phyloP scores from a whole-genome alignment of 2,329 filamentous ascomycete species.

The Penicillium sp. region DNA sequence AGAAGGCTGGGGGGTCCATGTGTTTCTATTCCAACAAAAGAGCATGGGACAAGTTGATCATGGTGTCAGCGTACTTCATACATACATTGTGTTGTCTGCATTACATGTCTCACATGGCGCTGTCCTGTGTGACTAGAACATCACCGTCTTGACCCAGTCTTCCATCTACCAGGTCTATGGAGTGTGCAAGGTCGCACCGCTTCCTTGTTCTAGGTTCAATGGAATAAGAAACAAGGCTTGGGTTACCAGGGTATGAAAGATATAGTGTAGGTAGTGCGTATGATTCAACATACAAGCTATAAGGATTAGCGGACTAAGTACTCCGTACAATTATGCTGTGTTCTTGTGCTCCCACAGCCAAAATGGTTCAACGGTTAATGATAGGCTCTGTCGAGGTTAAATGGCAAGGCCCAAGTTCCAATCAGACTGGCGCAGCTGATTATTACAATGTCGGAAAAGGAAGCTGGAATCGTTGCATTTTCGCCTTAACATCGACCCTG shows the following conservation, averaged over 20 bases:
- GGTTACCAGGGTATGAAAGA: not conserved
- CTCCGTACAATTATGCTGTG: not conserved
- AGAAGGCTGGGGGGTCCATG: slow-evolving; percentile 1
- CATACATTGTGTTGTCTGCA: slow-evolving; percentile 18
- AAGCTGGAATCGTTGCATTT: not conserved
- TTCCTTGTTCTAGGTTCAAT: not conserved
- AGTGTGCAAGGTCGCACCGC: slow-evolving; percentile 16
- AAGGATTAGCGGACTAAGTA: not conserved
- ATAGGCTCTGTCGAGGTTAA: slow-evolving; percentile 5
- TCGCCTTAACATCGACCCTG: not conserved
- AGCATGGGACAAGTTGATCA: slow-evolving; percentile 4
- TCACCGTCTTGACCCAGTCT: slow-evolving; percentile 13
- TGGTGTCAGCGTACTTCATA: slow-evolving; percentile 8
- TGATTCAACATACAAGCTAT: not conserved
- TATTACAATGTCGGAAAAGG: not conserved
- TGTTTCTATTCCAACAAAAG: slow-evolving; percentile 6
- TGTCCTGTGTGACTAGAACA: slow-evolving; percentile 14
- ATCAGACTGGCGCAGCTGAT: slow-evolving; percentile 10
- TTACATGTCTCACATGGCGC: slow-evolving; percentile 31
- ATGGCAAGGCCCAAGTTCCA: slow-evolving; percentile 8
- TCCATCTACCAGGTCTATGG: slow-evolving; percentile 22
- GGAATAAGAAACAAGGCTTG: slow-evolving; percentile 2
- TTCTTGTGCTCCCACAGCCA: slow-evolving; percentile 3
- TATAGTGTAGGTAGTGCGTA: not conserved
- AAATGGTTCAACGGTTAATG: slow-evolving; percentile 1